phyloP scores from a whole-genome alignment of 1,139 yeast genomes.

The Taiozyma sp. region DNA sequence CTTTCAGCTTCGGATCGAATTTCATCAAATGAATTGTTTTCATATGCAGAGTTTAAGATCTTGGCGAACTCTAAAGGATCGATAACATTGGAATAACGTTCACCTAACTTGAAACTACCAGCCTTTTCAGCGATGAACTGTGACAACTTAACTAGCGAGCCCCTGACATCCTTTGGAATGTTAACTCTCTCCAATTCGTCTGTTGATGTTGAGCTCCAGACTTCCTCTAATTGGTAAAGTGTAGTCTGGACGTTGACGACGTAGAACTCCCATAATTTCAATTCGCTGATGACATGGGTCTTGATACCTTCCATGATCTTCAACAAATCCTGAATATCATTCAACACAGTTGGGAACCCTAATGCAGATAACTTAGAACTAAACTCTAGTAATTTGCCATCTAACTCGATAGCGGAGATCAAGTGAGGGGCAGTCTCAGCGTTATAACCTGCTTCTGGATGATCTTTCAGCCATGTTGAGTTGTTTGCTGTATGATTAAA shows the following conservation, averaged over 20 bases:
- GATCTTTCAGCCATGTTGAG: constrained; percentile 77
- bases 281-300: constrained; percentile 57
- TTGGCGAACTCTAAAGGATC: constrained; percentile 47
- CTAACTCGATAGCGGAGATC: constrained; percentile 79
- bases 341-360: constrained; percentile 57
- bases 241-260: constrained; percentile 52
- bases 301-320: constrained; percentile 62
- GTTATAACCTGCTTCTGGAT: constrained; percentile 91
- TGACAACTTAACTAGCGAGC: constrained; percentile 41
- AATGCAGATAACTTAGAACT: constrained; percentile 48
- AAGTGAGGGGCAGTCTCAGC: constrained; percentile 87
- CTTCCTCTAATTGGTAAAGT: constrained; percentile 23
- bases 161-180: constrained; percentile 38
- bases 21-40: constrained; percentile 23
- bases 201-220: constrained; percentile 20
- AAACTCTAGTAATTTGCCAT: constrained; percentile 59
- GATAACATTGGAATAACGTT: constrained; percentile 49
- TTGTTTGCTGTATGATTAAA: constrained; percentile 94
- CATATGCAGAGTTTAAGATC: constrained; percentile 33
- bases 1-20: constrained; percentile 41
- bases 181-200: constrained; percentile 27
- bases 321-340: constrained; percentile 48
- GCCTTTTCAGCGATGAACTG: constrained; percentile 44
- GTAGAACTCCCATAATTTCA: constrained; percentile 86
- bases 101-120: constrained; percentile 35